Base-by-base conservation (phyloP, 306 rosid species). In the Astragalus membranaceus region DNA sequence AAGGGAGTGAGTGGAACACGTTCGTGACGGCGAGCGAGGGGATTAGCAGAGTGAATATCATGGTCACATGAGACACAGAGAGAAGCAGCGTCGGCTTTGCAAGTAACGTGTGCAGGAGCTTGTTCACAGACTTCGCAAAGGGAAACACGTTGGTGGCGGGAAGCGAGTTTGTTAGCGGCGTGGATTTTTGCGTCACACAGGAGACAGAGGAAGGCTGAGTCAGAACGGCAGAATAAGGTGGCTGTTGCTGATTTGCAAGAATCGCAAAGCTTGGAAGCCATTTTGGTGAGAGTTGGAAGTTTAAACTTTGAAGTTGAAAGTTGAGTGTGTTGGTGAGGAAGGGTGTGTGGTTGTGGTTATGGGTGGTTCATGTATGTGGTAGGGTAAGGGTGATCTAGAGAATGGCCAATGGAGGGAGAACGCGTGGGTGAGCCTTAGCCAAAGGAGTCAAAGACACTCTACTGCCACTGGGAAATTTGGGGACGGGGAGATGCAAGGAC, bases 1-100 rank as follows among this genome's bases (percentile, higher is more conserved):
- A 88, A 81, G 0, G 91, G 89, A 0, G 79, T 33, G 29, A 94
- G 78, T 0, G 92, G 95, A 6, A 87, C 63, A 37, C 97, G 97
- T 67, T 91, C 95, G 80, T 94, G 99, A 15, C 97, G 96, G 62
- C 89, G 77, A 39, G 97, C 96, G 53, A 94, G 99, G 1, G 99
- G 96, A 17, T 94, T 94, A 3, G 95, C 99, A 4, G 96, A 87
- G 88, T 94, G 99, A 81, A 94, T 91, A 53, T 94, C 97, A 15
- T 76, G 97, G 83, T 94, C 99, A 67, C 99, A 94, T 9, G 86
- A 67, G 70, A 83, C 64, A 72, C 99, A 94, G 83, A 94, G 97
- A 0, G 85, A 79, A 5, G 99, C 99, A 50, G 90, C 96, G 74
- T 94, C 99, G 4, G 99, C 99, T 81, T 94, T 91, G 84, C 99